Percentiles rank a stretch among this genome's conserved stretches.
These are phyloP conservation scores for Neofusicoccum laricinum DNA, from an alignment of 2,329 filamentous ascomycete species.

Conservation along the genomic window DNA sequence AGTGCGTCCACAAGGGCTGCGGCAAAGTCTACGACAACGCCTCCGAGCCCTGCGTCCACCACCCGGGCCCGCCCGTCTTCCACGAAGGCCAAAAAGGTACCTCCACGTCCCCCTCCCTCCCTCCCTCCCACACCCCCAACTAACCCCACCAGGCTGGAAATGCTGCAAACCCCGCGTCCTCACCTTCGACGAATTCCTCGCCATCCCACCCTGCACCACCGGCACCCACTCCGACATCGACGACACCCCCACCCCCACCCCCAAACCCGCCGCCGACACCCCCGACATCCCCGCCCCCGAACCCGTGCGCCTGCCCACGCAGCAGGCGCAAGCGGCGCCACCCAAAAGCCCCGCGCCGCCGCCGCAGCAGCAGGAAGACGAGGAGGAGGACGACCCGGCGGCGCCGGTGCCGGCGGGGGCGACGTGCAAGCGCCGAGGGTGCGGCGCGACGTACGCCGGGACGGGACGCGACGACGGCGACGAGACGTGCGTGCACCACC, in stretches of 20 bases:
- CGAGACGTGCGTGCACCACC: conserved; percentile 84
- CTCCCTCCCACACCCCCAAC: background rate
- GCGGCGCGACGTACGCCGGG: conserved; percentile 49
- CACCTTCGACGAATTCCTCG: conserved; percentile 97
- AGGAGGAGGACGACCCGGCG: conserved; percentile 64
- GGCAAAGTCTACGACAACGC: conserved; percentile 81
- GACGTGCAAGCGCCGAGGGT: conserved; percentile 75
- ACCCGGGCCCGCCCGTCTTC: conserved; percentile 86
- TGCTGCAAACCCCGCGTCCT: conserved; percentile 97
- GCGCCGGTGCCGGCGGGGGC: conserved; percentile 75
- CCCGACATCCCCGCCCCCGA: conserved; percentile 19
- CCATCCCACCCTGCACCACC: conserved; percentile 85
- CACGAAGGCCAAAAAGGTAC: conserved; percentile 98
- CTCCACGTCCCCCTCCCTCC: conserved; percentile 21
- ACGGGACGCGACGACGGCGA: conserved; percentile 51
- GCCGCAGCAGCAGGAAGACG: conserved; percentile 52
- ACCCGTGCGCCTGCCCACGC: conserved; percentile 25
- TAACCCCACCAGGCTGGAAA: conserved; percentile 73
- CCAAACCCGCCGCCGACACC: conserved; percentile 32
- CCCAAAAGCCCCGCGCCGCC: conserved; percentile 19
- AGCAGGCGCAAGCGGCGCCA: background rate
- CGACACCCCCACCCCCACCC: conserved; percentile 55
- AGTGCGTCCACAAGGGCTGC: conserved; percentile 96
- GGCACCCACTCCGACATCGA: conserved; percentile 92
- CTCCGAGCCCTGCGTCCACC: conserved; percentile 78